Conservation (phyloP, 768 basidiomycete genomes). For the Lentinula sp. region DNA sequence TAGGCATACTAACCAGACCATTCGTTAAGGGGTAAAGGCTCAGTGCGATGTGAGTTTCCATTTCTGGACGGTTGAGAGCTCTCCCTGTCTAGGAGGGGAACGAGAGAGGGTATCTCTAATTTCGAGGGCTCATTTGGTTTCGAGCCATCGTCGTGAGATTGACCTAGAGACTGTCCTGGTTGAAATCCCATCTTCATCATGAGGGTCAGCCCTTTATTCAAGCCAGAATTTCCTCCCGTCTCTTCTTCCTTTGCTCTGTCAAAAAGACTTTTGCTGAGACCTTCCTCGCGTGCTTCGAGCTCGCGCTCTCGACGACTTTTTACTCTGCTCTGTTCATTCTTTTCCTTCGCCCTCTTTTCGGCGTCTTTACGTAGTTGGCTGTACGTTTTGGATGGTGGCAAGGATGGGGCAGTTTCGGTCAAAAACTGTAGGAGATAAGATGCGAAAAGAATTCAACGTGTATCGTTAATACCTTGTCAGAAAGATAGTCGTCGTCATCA, state of each 20-base stretch:
- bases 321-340: slow-evolving; percentile 59
- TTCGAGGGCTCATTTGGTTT: not conserved
- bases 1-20: slow-evolving; percentile 61
- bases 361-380: slow-evolving; percentile 65
- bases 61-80: not conserved
- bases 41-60: slow-evolving; percentile 20
- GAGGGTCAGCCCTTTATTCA: slow-evolving; percentile 78
- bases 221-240: slow-evolving; percentile 39
- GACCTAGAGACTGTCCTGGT: slow-evolving; percentile 74
- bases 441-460: not conserved
- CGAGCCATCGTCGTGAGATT: slow-evolving; percentile 19
- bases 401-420: slow-evolving; percentile 25
- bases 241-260: slow-evolving; percentile 67
- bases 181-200: slow-evolving; percentile 96
- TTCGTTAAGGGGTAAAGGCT: slow-evolving; percentile 72
- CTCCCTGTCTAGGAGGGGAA: not conserved
- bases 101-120: not conserved
- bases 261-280: slow-evolving; percentile 74
- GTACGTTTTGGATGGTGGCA: slow-evolving; percentile 51
- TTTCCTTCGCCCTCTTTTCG: slow-evolving; percentile 45
- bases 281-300: slow-evolving; percentile 70
- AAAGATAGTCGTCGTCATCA: slow-evolving; percentile 83
- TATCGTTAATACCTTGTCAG: slow-evolving; percentile 46
- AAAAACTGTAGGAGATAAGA: slow-evolving; percentile 39
- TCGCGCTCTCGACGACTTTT: slow-evolving; percentile 69